Conservation (phyloP, 179 eudicot species). For the Sideroxylon spinosum region DNA sequence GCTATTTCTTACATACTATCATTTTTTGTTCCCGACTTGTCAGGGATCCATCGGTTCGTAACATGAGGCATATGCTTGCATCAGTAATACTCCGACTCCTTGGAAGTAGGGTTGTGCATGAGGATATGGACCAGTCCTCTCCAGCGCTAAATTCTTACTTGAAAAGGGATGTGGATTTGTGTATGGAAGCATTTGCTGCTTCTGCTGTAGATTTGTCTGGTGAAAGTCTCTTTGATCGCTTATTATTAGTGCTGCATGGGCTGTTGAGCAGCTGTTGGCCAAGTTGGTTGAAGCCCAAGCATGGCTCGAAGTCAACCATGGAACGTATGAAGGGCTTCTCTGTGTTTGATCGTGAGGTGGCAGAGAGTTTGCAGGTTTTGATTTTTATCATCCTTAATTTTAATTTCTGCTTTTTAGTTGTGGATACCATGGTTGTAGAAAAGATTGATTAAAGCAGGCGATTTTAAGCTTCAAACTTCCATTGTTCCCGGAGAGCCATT, state of each 20-base stretch:
- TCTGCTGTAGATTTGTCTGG: slow-evolving; percentile 52
- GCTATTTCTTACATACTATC: slow-evolving; percentile 14
- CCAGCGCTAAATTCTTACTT: slow-evolving; percentile 30
- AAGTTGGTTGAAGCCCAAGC: slow-evolving; percentile 68
- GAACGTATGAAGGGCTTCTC: slow-evolving; percentile 36
- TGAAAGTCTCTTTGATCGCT: slow-evolving; percentile 70
- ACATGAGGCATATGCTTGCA: slow-evolving; percentile 70
- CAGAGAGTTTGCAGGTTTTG: slow-evolving; percentile 82
- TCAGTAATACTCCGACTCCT: slow-evolving; percentile 77
- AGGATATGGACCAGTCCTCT: slow-evolving; percentile 46
- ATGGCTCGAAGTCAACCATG: too few species aligned
- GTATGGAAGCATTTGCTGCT: slow-evolving; percentile 40
- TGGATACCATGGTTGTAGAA: too few species aligned
- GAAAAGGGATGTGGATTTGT: slow-evolving; percentile 52
- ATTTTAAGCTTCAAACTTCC: too few species aligned
- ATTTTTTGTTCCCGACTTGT: slow-evolving; percentile 19
- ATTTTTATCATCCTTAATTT: neutral
- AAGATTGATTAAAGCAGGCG: too few species aligned
- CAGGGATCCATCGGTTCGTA: slow-evolving; percentile 81
- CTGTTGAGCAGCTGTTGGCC: slow-evolving; percentile 66
- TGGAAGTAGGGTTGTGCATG: slow-evolving; percentile 89
- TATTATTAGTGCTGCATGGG: slow-evolving; percentile 75
- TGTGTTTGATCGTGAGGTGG: slow-evolving; percentile 65
- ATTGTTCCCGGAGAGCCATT: too few species aligned
- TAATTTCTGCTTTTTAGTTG: neutral